Base-by-base conservation (phyloP, 176 grass and related monocot genomes). In the Puccinellia tenuiflora region DNA sequence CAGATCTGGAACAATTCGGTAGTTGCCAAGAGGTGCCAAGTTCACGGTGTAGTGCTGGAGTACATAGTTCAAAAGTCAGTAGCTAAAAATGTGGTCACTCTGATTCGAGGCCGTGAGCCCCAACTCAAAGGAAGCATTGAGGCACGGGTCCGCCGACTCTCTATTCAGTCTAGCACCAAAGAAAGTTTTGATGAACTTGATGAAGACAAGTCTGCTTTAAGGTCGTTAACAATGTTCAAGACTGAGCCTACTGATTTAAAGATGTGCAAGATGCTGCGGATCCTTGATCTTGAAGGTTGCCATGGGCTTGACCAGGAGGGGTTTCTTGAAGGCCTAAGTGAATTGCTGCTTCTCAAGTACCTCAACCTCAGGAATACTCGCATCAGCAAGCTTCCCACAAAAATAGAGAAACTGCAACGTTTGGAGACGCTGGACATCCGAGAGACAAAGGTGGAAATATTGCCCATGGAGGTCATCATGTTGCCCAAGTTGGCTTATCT, bases 341-440 rank as follows among this genome's bases (percentile, higher is more conserved):
- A 68, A 28, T 15, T 53, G 62, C 13, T 15, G 30, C 3, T 35
- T 81, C 78, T 81, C 29, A 67, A 53, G 62, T 81, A 81, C 5
- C 78, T 81, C 78, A 81, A 30, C 30, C 62, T 81, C 45, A 81
- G 78, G 78, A 18, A 6, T 0, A 81, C 62, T 22, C 10, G 14
- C 12, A 33, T 81, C 6, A 14, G 5, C 28, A 51, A 37, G 2
- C 31, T 80, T 51, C 77, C 25, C 57, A 2, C 4, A 45, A 11
- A 12, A 47, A 79, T 79, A 47, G 1, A 20, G 18, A 6, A n/a
- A 2, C 77, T 81, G 0, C 2, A 53, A 2, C 30, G 21, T 53
- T 68, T 81, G 47, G 30, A 81, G 20, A 81, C 78, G 5, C 78
- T 81, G 62, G 78, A 81, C 20, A 68, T 81, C 12, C 78, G 78